Evolutionary conservation across 2,329 filamentous ascomycete species (phyloP).

Genomic region (Erysiphe neolycopersici): DNA sequence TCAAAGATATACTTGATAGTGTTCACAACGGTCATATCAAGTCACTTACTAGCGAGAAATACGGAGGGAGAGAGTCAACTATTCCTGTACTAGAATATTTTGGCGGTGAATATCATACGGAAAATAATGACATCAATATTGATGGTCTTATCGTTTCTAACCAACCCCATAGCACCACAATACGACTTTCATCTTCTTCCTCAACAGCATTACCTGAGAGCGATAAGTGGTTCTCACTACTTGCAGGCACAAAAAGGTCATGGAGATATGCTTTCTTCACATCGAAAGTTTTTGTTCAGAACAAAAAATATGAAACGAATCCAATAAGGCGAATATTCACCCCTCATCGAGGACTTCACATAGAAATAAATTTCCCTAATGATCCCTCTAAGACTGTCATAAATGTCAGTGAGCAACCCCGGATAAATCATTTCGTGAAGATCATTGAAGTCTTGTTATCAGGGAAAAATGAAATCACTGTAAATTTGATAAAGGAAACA

Average conservation of each 20-base stretch:
- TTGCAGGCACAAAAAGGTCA: slow-evolving; percentile 63
- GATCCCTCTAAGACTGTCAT: slow-evolving; percentile 66
- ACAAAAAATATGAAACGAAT: slow-evolving; percentile 91
- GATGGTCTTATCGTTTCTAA: slow-evolving; percentile 69
- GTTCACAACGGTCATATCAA: slow-evolving; percentile 77
- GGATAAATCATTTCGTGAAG: slow-evolving; percentile 64
- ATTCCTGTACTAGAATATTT: slow-evolving; percentile 89
- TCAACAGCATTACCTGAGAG: slow-evolving; percentile 48
- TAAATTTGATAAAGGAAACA: slow-evolving; percentile 82
- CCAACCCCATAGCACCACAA: slow-evolving; percentile 54
- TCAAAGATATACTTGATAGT: slow-evolving; percentile 79
- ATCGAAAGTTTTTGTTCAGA: slow-evolving; percentile 80
- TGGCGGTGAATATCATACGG: slow-evolving; percentile 57
- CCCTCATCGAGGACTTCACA: slow-evolving; percentile 60
- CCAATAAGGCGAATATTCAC: slow-evolving; percentile 80
- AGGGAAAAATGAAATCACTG: slow-evolving; percentile 50
- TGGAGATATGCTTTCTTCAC: slow-evolving; percentile 92
- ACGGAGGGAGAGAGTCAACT: slow-evolving; percentile 40
- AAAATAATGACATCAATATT: slow-evolving; percentile 45
- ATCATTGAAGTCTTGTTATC: slow-evolving; percentile 64
- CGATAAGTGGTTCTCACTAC: slow-evolving; percentile 65
- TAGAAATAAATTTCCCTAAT: slow-evolving; percentile 65
- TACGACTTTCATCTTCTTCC: slow-evolving; percentile 53
- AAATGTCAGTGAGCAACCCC: slow-evolving; percentile 61
- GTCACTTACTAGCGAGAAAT: slow-evolving; percentile 52